phyloP scores from a whole-genome alignment of 805 yeast genomes.

The Nakazawaea ambrosiae region DNA sequence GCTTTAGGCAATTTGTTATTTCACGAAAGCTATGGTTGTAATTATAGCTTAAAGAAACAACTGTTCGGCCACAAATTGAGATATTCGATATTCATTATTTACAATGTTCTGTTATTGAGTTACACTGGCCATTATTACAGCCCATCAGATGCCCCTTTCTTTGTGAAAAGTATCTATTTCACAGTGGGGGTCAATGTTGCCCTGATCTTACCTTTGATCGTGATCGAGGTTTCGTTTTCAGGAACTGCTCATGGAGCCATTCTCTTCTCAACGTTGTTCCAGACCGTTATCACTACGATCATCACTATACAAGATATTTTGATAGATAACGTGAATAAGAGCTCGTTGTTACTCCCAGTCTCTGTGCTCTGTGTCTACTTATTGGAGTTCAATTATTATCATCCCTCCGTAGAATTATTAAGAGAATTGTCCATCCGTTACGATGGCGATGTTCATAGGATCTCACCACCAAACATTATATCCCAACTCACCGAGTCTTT shows the following conservation, averaged over 20 bases:
- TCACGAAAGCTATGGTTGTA: neutral
- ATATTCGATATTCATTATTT: too few species aligned
- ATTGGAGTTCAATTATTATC: conserved; percentile 2
- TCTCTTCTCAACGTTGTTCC: neutral
- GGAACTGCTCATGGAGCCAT: neutral
- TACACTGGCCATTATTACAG: neutral
- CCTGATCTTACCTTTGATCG: neutral
- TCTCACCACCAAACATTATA: too few species aligned
- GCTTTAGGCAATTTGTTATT: neutral
- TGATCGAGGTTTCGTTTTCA: neutral
- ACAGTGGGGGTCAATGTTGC: too few species aligned
- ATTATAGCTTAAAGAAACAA: too few species aligned
- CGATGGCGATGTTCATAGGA: too few species aligned
- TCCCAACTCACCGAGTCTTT: conserved; percentile 76
- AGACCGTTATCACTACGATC: neutral
- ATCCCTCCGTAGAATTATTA: conserved; percentile 12
- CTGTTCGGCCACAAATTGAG: too few species aligned
- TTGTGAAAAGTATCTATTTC: too few species aligned
- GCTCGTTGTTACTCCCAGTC: too few species aligned
- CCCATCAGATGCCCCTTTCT: neutral
- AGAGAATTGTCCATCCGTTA: conserved; percentile 21
- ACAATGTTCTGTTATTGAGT: too few species aligned
- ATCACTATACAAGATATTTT: neutral
- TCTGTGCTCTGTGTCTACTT: neutral
- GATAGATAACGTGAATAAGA: too few species aligned